phyloP scores from a whole-genome alignment of 106 monocot genomes.

The Platanthera zijinensis region DNA sequence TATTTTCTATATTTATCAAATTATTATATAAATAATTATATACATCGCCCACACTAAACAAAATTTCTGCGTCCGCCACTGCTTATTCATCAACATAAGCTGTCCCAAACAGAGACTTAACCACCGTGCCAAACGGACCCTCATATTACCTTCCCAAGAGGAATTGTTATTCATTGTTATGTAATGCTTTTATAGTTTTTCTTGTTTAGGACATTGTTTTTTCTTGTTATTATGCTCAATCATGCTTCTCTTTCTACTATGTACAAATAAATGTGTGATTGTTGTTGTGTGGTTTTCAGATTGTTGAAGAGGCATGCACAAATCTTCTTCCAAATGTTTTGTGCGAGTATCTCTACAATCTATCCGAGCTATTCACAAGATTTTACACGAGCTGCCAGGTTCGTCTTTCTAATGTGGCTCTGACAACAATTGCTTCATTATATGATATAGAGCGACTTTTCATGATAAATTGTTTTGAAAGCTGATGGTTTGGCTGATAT shows the following conservation, averaged over 20 bases:
- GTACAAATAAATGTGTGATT: background rate
- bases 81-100: too few relatives aligned
- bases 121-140: too few relatives aligned
- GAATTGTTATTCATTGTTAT: background rate
- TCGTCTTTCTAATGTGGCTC: background rate
- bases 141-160: too few relatives aligned
- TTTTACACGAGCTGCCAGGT: constrained; percentile 94
- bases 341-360: constrained; percentile 89
- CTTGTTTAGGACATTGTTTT: background rate
- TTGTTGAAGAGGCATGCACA: constrained; percentile 81
- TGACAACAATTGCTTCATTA: too few relatives aligned
- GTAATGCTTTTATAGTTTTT: background rate
- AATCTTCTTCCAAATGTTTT: constrained; percentile 85
- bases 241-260: background rate
- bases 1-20: too few relatives aligned
- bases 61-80: too few relatives aligned
- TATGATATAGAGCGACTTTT: too few relatives aligned
- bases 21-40: too few relatives aligned
- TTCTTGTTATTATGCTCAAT: background rate
- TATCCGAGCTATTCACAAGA: constrained; percentile 79
- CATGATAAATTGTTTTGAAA: too few relatives aligned
- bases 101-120: too few relatives aligned
- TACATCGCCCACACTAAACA: too few relatives aligned
- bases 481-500: too few relatives aligned
- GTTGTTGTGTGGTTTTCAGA: constrained; percentile 18